Base-by-base conservation (phyloP, 176 grass and related monocot species). In the Musa beccarii region DNA sequence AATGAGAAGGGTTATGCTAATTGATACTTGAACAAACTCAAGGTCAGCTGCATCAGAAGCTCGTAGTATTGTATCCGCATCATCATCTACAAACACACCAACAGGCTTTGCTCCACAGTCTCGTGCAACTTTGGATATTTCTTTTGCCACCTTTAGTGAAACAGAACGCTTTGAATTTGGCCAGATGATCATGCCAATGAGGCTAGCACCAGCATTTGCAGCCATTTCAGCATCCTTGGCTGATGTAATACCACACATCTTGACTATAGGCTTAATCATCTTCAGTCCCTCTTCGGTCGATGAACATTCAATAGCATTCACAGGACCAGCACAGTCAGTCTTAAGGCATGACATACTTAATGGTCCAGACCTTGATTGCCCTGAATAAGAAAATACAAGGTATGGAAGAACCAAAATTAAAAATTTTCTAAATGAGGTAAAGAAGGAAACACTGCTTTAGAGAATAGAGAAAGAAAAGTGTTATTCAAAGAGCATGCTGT, bases 81-180 rank as follows among this genome's bases (percentile, higher is more conserved):
- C 79, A 88, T 96, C 92, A 86, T 96, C 87, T 14, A 96, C 89
- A 85, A 96, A 96, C 52, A 92, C 92, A 79, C 89, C 92, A 56
- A 92, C 89, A 12, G 92, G 90, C 78, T 89, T 72, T 77, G 85
- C 84, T 49, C 87, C 87, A 83, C 76, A 88, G 34, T 80, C 78
- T 83, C 84, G 85, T n/a, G 76, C 76, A 49, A 78, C 85, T 80
- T 79, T 88, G 76, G 92, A 90, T 59, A 92, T 90, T 84, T 96
- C 85, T 80, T 87, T 87, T 57, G 89, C 89, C 75, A 88, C 85
- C 50, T 75, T 29, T 67, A 89, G 66, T 15, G 79, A 65, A 51
- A 92, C 85, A 10, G 89, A 96, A 52, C 89, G 89, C 75, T 92
- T 90, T 24, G 87, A 96, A 29, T 86, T 85, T 53, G 87, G 87